Evolutionary conservation across 371 early-diverging fungal species (phyloP).

Genomic region (Mucor plumbeus): DNA sequence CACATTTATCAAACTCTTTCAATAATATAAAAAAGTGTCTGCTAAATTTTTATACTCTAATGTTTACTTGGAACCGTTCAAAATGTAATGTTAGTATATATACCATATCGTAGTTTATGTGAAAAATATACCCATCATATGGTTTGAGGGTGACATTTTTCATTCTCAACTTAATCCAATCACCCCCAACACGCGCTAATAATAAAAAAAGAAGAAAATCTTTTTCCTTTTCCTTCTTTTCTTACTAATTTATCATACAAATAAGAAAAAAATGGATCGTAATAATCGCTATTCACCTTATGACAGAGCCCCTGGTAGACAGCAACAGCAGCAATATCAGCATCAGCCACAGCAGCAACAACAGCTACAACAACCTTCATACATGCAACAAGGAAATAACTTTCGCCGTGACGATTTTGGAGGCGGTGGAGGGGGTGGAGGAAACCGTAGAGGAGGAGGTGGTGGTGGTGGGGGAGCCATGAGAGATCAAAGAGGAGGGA

Average conservation of each 20-base stretch:
- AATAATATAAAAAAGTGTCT: too few species aligned
- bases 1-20: too few species aligned
- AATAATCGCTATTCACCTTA: slow-evolving; percentile 33
- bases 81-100: too few species aligned
- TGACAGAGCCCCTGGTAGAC: slow-evolving; percentile 14
- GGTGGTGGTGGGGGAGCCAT: slow-evolving; percentile 36
- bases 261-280: slow-evolving; percentile 18
- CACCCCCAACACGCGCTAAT: slow-evolving; percentile 5
- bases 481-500: slow-evolving; percentile 28
- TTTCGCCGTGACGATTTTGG: slow-evolving; percentile 32
- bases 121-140: too few species aligned
- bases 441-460: slow-evolving; percentile 11
- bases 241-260: background rate
- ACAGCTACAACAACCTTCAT: background rate
- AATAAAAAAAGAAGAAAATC: background rate
- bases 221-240: background rate
- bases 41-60: too few species aligned
- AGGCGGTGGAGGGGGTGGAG: slow-evolving; percentile 29
- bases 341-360: background rate
- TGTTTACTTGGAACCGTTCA: too few species aligned
- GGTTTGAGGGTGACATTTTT: background rate
- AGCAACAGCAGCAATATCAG: slow-evolving; percentile 9
- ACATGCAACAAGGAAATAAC: slow-evolving; percentile 3
- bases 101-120: too few species aligned
- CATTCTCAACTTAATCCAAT: background rate